A percentile compares a stretch with the other conserved stretches of the same genome.
Conservation (phyloP, 2,329 filamentous ascomycete genomes). For the Aspergillus candidus region DNA sequence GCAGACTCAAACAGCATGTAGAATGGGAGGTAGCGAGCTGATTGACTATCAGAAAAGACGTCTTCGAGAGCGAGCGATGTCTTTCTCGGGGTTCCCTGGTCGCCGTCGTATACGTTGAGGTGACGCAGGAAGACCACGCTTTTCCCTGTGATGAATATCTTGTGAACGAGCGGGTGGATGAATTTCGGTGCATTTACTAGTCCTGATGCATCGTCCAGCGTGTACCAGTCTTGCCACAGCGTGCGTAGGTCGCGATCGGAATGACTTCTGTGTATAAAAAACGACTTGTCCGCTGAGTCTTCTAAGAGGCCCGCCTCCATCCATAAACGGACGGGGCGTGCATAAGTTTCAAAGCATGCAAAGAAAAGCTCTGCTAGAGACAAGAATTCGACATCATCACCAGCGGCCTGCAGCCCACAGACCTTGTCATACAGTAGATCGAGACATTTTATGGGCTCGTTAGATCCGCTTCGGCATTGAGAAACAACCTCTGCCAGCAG, state of each 20-base stretch:
- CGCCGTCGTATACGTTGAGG: constrained; percentile 46
- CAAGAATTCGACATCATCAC: constrained; percentile 55
- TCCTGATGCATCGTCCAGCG: constrained; percentile 54
- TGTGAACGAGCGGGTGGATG: constrained; percentile 60
- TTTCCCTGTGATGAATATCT: constrained; percentile 83
- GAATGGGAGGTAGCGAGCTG: constrained; percentile 32
- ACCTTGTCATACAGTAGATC: constrained; percentile 70
- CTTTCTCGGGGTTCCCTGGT: constrained; percentile 29
- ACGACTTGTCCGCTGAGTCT: constrained; percentile 57
- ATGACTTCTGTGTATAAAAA: constrained; percentile 64
- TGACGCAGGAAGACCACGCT: constrained; percentile 77
- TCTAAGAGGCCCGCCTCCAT: constrained; percentile 70
- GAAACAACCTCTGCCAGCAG: constrained; percentile 58
- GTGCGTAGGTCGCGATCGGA: constrained; percentile 53
- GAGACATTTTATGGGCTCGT: constrained; percentile 64
- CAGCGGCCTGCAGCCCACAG: constrained; percentile 63
- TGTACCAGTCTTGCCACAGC: constrained; percentile 72
- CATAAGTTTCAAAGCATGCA: constrained; percentile 73
- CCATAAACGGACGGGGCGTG: constrained; percentile 74
- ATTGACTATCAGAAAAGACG: constrained; percentile 35
- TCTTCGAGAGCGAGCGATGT: constrained; percentile 26
- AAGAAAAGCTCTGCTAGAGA: constrained; percentile 67
- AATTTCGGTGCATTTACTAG: constrained; percentile 67
- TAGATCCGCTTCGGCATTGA: constrained; percentile 42
- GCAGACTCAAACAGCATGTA: constrained; percentile 65